A percentile compares a stretch with the other conserved stretches of the same genome.
Conservation (phyloP, 179 eudicot species). For the Silene vulgaris region DNA sequence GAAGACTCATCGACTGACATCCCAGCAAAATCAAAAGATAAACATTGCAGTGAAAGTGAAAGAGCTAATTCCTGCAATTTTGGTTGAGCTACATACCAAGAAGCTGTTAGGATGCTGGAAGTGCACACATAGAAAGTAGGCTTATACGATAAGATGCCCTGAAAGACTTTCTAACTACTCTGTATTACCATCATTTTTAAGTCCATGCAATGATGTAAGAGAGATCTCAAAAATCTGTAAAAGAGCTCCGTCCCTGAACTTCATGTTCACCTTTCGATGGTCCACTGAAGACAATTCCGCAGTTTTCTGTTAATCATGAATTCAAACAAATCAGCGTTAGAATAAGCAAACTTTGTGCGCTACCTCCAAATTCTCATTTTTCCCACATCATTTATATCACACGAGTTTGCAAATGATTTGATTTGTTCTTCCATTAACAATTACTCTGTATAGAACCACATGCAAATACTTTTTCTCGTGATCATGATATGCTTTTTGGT, state of each 20-base stretch:
- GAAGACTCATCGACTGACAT: conserved; percentile 53
- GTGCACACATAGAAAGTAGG: conserved; percentile 10
- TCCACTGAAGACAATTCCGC: conserved; percentile 31
- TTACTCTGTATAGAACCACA: not conserved
- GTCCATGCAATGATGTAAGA: conserved; percentile 41
- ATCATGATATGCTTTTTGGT: not conserved
- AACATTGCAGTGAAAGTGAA: conserved; percentile 51
- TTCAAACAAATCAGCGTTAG: conserved; percentile 7
- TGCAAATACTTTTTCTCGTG: not conserved
- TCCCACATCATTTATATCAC: not conserved
- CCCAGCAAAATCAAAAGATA: conserved; percentile 61
- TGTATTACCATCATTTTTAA: conserved; percentile 45
- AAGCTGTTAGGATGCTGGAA: conserved; percentile 19
- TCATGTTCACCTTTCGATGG: conserved; percentile 38
- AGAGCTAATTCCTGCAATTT: conserved; percentile 65
- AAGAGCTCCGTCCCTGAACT: conserved; percentile 43
- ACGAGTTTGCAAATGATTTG: not conserved
- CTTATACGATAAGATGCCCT: not conserved
- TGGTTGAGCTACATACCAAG: conserved; percentile 43
- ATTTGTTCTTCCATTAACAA: not conserved
- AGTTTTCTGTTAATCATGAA: conserved; percentile 31
- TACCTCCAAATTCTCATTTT: not conserved
- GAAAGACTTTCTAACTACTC: not conserved
- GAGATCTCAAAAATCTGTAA: conserved; percentile 45
- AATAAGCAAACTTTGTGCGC: conserved; percentile 2